phyloP scores from a whole-genome alignment of 176 grass and related monocot species.

The Chloris gayana region DNA sequence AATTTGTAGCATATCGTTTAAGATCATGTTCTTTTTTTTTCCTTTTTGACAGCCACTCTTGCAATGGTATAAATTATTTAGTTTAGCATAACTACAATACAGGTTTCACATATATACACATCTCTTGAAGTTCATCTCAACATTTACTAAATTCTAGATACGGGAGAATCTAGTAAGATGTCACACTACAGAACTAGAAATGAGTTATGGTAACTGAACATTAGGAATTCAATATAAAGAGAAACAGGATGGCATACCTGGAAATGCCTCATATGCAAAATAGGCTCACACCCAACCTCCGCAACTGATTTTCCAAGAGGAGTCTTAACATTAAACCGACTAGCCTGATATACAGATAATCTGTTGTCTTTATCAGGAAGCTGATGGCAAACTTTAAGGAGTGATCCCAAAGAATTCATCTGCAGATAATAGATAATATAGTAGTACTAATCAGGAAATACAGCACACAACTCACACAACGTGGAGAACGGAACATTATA shows the following conservation, averaged over 20 bases:
- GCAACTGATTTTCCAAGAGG: slow-evolving; percentile 87
- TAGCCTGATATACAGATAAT: slow-evolving; percentile 68
- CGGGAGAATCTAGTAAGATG: not conserved
- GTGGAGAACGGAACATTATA: not conserved
- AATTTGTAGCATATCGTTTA: not conserved
- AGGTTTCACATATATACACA: slow-evolving; percentile 16
- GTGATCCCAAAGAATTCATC: slow-evolving; percentile 87
- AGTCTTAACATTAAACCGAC: slow-evolving; percentile 74
- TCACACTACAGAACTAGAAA: slow-evolving; percentile 21
- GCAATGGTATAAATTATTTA: not conserved
- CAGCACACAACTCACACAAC: not conserved
- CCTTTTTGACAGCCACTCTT: not conserved
- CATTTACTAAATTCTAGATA: not conserved
- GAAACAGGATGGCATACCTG: slow-evolving; percentile 62
- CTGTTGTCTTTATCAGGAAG: slow-evolving; percentile 69
- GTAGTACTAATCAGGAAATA: slow-evolving; percentile 21
- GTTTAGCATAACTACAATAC: not conserved
- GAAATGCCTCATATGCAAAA: slow-evolving; percentile 98
- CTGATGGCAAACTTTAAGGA: slow-evolving; percentile 78
- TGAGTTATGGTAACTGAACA: not conserved
- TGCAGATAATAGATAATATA: slow-evolving; percentile 46
- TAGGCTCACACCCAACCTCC: slow-evolving; percentile 90
- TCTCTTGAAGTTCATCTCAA: not conserved
- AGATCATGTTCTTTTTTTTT: not conserved
- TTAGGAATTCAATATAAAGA: slow-evolving; percentile 15